Base-by-base conservation (phyloP, 805 yeast species). In the Yamadazyma scolyti region DNA sequence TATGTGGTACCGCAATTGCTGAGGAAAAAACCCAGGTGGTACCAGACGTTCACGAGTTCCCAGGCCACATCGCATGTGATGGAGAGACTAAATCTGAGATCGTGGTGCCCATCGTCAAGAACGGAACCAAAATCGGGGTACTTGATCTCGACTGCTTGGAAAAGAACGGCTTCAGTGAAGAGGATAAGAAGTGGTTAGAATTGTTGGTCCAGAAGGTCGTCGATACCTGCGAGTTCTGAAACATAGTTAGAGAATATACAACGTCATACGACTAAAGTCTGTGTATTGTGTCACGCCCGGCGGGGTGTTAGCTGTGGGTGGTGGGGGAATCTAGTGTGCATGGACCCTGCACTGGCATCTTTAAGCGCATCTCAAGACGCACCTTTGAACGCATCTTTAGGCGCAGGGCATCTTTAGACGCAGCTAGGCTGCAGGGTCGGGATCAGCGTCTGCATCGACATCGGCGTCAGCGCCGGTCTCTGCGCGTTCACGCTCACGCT, bases 31-130 rank as follows among this genome's bases (percentile, higher is more conserved):
- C 95, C 1, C 95, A 87, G 50, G 49, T 88, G 5, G 96, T 90
- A 8, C 66, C 71, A 1, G 75, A 90, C 52, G 97, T 90, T 2
- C 68, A 81, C 13, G 54, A 72, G 44, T 87, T 77, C 47, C 95
- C 95, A 0, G 95, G 95, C 1, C 97, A 90, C 52, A 93, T 90
- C 42, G 97, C 97, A 0, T 90, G 98, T 60, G 98, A 93, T 59
- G 95, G 96, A 0, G 95, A 80, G 36, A 90, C 97, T 0, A 73
- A 82, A 41, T 83, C 95, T 54, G 98, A 90, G 52, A 83, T 90
- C 18, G 97, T 93, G 13, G 89, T 90, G 2, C 97, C 97, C 0
- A 74, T 89, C 5, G 47, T 77, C 0, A 52, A 52, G 16, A 48
- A 56, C 9, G 48, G 50, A 4, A 47, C 47, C 10, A 59, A 78